Conservation (phyloP, 345 rosid genomes). For the Hevea brasiliensis region DNA sequence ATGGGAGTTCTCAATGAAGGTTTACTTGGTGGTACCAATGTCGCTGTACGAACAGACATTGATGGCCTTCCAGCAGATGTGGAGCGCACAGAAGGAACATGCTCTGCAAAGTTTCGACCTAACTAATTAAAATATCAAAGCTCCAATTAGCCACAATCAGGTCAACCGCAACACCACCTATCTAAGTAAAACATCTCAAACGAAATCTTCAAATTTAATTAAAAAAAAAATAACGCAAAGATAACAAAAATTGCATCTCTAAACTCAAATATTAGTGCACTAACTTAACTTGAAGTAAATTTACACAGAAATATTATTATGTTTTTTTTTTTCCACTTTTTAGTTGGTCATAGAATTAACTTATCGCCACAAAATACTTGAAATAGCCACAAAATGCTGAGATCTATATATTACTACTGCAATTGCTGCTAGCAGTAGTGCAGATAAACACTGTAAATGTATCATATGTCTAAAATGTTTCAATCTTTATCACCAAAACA, state of each 20-base stretch:
- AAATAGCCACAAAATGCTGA: no score
- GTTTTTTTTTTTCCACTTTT: no score
- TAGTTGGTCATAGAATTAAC: no score
- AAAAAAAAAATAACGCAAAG: neutral
- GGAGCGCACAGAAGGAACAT: constrained; percentile 60
- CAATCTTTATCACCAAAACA: neutral
- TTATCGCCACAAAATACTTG: no score
- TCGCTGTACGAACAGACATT: constrained; percentile 24
- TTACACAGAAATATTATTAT: no score
- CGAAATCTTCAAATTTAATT: neutral
- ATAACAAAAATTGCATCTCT: neutral
- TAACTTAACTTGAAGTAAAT: no score
- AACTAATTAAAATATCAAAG: constrained; percentile 55
- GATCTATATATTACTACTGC: neutral
- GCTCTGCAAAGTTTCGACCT: constrained; percentile 74
- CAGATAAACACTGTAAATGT: neutral
- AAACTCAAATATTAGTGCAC: neutral
- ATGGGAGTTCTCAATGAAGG: constrained; percentile 55
- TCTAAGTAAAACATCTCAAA: neutral
- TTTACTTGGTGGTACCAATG: constrained; percentile 47
- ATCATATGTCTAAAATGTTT: no score
- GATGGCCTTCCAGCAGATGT: constrained; percentile 69
- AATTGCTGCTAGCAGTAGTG: neutral
- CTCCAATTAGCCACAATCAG: constrained; percentile 27
- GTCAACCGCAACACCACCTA: neutral